Percentiles rank a stretch among this genome's conserved stretches.
phyloP scores from a whole-genome alignment of 2,329 filamentous ascomycete genomes.

The Colletotrichum musae region DNA sequence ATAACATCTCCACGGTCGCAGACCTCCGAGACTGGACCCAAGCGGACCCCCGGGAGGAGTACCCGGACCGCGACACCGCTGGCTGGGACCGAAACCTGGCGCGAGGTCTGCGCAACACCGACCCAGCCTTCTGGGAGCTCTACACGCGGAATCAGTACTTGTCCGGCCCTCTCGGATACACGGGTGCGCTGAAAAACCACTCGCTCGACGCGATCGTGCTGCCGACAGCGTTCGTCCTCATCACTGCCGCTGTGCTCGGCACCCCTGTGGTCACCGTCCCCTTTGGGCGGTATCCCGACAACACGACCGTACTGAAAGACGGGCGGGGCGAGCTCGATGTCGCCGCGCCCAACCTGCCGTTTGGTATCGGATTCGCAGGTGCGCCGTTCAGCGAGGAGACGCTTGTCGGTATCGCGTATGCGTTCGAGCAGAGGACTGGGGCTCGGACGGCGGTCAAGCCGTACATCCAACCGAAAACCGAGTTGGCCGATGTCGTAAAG shows the following conservation, averaged over 20 bases:
- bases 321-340: conserved; percentile 65
- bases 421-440: conserved; percentile 73
- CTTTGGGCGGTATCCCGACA: conserved; percentile 69
- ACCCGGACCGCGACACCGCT: conserved; percentile 69
- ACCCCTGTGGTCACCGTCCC: conserved; percentile 75
- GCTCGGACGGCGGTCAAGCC: conserved; percentile 48
- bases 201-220: conserved; percentile 74
- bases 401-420: conserved; percentile 77
- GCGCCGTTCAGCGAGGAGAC: conserved; percentile 71
- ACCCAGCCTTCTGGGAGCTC: conserved; percentile 69
- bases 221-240: conserved; percentile 64
- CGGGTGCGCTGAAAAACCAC: conserved; percentile 70
- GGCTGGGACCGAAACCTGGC: conserved; percentile 69
- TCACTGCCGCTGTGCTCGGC: conserved; percentile 69
- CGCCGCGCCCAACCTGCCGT: conserved; percentile 68
- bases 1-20: conserved; percentile 64
- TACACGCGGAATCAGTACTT: conserved; percentile 67
- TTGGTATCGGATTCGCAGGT: conserved; percentile 76
- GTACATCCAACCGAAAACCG: conserved; percentile 48
- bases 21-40: conserved; percentile 71
- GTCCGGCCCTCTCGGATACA: conserved; percentile 70
- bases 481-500: conserved; percentile 46
- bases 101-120: conserved; percentile 68
- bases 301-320: conserved; percentile 62
- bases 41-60: conserved; percentile 65